Evolutionary conservation across 805 yeast genomes (phyloP), one percentile per base, ranked within the genome.

Genomic region (Yamadazyma scolyti): DNA sequence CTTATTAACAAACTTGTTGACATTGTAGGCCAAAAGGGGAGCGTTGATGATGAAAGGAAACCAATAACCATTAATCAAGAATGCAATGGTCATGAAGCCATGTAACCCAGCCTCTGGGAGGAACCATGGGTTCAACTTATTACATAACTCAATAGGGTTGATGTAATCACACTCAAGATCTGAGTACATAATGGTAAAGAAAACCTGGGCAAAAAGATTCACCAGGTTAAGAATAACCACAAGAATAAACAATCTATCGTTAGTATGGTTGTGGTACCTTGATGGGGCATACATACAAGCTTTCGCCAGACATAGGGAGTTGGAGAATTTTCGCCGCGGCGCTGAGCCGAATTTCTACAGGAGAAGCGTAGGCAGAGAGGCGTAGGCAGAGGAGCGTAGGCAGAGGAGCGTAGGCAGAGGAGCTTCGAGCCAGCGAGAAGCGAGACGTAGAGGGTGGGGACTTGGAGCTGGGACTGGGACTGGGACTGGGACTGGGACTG

Each of bases 141-240:
- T 86, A 67, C 98, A 93, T 48, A 93, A 73, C 64, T 90, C 97
- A 56, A 90, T 87, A 35, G 97, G 97, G 61, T 90, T 93, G 66
- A 90, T 89, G 71, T 90, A 93, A 61, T 93, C 98, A 53, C 89
- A 80, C 62, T 86, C 97, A 59, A 89, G 73, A 63, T 89, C 97
- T 44, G 95, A 84, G 69, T 84, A 90, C 82, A 88, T 79, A 62
- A 89, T 88, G 29, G 96, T 87, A 74, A 89, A 89, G 61, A 84
- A 93, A 34, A 89, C 97, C 67, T 89, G 97, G 23, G 84, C 70
- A 55, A 90, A 88, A 63, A 90, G 71, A 71, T 84, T 87, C 47
- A 83, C 75, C 37, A 95, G 93, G 62, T 90, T 90, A 42, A 82
- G 71, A 37, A 89, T 55, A 25, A 89, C 95, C 7, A 96, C 86